These are phyloP conservation scores for Metschnikowia borealis DNA, from an alignment of 805 yeast genomes.

Conservation along the genomic window DNA sequence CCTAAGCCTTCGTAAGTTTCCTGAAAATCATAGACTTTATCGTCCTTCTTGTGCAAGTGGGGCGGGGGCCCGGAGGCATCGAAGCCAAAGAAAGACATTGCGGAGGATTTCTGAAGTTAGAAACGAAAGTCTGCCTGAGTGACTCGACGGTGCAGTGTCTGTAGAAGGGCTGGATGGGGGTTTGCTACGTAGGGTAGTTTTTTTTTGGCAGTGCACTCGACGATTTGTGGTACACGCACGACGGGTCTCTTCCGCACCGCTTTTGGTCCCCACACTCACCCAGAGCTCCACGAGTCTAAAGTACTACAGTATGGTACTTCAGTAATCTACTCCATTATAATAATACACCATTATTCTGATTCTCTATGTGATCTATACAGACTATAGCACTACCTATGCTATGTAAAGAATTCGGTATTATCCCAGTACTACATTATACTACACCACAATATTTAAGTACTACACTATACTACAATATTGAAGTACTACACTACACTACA, in stretches of 20 bases:
- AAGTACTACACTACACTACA: no score
- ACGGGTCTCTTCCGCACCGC: background rate
- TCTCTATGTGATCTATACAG: no score
- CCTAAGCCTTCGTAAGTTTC: slow-evolving; percentile 81
- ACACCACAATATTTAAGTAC: no score
- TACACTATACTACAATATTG: no score
- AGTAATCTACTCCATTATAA: no score
- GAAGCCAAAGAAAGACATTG: slow-evolving; percentile 68
- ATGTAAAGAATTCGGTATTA: no score
- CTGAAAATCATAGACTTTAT: slow-evolving; percentile 64
- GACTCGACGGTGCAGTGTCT: background rate
- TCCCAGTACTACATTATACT: no score
- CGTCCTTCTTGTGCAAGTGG: slow-evolving; percentile 17
- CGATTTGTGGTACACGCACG: slow-evolving; percentile 6
- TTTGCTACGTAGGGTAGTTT: slow-evolving; percentile 1
- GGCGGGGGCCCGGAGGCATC: slow-evolving; percentile 44
- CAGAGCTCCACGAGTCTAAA: background rate
- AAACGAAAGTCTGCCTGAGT: background rate
- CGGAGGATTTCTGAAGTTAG: background rate
- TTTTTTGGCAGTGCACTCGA: background rate
- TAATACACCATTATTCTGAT: no score
- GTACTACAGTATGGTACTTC: no score
- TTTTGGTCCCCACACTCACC: slow-evolving; percentile 1
- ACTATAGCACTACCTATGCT: no score
- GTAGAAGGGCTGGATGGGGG: background rate